A percentile compares a stretch with the other conserved stretches of the same genome.
These are phyloP conservation scores for Colletotrichum karsti DNA, from an alignment of 2,329 filamentous ascomycete genomes.

Conservation along the genomic window DNA sequence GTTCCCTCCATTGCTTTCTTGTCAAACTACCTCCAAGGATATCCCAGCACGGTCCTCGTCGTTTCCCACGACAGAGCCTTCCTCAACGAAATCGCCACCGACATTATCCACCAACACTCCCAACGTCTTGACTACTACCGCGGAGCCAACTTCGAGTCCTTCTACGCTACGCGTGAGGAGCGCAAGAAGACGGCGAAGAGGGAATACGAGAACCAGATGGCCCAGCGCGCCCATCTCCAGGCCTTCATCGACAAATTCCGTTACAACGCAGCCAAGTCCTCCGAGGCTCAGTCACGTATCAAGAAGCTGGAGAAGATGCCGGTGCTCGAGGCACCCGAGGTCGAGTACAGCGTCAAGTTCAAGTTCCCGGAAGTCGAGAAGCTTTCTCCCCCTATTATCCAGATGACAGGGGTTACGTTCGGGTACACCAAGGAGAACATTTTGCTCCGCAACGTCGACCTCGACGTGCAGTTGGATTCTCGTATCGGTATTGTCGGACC, in stretches of 20 bases:
- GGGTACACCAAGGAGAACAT: slow-evolving; percentile 84
- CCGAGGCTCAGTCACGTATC: slow-evolving; percentile 97
- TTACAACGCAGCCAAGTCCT: slow-evolving; percentile 98
- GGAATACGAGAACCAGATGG: slow-evolving; percentile 99
- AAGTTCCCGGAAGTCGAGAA: slow-evolving; percentile 98
- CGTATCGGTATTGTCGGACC: slow-evolving; percentile 99
- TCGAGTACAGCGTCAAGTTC: slow-evolving; percentile 96
- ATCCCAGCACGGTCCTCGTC: slow-evolving; percentile 93
- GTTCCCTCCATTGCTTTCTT: slow-evolving; percentile 99
- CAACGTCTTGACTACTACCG: slow-evolving; percentile 98
- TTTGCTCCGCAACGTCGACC: slow-evolving; percentile 85
- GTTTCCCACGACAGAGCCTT: slow-evolving; percentile 99
- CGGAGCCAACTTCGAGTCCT: slow-evolving; percentile 94
- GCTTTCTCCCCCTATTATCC: slow-evolving; percentile 94
- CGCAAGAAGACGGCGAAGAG: slow-evolving; percentile 95
- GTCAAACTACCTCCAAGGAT: slow-evolving; percentile 91
- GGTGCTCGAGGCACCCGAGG: slow-evolving; percentile 86
- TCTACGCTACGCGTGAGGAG: slow-evolving; percentile 98
- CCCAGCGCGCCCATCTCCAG: slow-evolving; percentile 89
- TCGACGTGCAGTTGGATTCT: slow-evolving; percentile 97
- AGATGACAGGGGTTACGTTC: slow-evolving; percentile 93
- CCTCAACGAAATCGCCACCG: slow-evolving; percentile 98
- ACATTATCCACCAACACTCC: slow-evolving; percentile 98
- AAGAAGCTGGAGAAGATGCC: slow-evolving; percentile 99
- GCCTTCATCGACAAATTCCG: slow-evolving; percentile 99